Evolutionary conservation across 2,329 filamentous ascomycete genomes (phyloP), one percentile per base, ranked within the genome.

Genomic region (Pseudogymnoascus sp.): DNA sequence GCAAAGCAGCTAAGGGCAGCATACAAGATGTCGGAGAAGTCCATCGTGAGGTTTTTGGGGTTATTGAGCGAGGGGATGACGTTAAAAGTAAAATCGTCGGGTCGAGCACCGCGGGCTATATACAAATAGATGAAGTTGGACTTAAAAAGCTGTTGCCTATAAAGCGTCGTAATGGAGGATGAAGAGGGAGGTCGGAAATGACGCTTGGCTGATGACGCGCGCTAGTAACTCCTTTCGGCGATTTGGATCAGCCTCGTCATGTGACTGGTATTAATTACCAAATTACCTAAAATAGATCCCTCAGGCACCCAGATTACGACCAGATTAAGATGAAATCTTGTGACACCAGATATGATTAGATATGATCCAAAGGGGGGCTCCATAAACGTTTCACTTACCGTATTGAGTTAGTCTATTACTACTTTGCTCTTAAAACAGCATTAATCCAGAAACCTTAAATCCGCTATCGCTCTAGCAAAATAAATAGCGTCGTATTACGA

Each of bases 1-100:
- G 61, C 57, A 42, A 36, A 63, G 23, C 36, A 61, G 60, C 63
- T 18, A 45, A 59, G 16, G 60, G 45, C 62, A 39, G 83, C 90
- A 80, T 83, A 96, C 91, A 96, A 96, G 76, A 87, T 87, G 78
- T 96, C 91, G 67, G 91, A 93, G 81, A 92, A 90, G 78, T 96
- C 92, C 91, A 96, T 96, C 69, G 74, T 81, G 73, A 67, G 18
- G 16, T 29, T 54, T 54, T 37, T 10, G 16, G 29, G 29, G 12
- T 36, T 57, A 47, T 26, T 34, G 34, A 23, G 34, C 6, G 47
- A 57, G 37, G 23, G 42, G 34, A 42, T 60, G 57, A 45, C 29
- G 51, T 18, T 57, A 12, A 34, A 14, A 40, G 14, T 61, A 36
- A 11, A 18, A 26, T 40, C 16, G 31, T 40, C 34, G 39, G 18